Base-by-base conservation (phyloP, 495 filamentous ascomycete species). In the Talaromyces borbonicus region DNA sequence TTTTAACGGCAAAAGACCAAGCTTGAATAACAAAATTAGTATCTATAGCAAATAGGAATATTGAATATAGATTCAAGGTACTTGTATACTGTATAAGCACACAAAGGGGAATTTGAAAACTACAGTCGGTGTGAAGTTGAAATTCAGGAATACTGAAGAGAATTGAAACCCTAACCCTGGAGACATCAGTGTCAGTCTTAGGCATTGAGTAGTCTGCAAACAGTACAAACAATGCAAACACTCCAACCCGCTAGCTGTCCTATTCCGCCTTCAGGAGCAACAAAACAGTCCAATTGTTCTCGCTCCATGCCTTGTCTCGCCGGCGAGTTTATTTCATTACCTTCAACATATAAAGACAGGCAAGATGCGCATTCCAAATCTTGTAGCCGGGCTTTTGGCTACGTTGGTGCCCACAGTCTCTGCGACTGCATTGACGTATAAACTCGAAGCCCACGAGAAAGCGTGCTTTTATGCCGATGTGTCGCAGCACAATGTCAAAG, bases 351-450 rank as follows among this genome's bases (percentile, higher is more conserved):
- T 1, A 33, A 6, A n/a, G 8, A 4, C 19, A 46, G 22, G 15
- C 24, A 46, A 18, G 36, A 71, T 72, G 68, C 64, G 60, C 53
- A 61, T 67, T 49, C 52, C 50, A 46, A 49, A 57, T 50, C 54
- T 72, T 37, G 50, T 68, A 26, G 55, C 66, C 24, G 62, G 78
- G 67, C 76, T 90, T 38, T 56, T 90, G 66, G 83, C 80, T 66
- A 78, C 64, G 48, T 53, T 86, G 32, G 72, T 78, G 25, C 78
- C 83, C 37, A 56, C 68, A 33, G 72, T 71, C 40, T 67, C 71
- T 23, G 86, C 86, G 20, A 97, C 93, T 9, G 92, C 93, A 29
- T 77, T 99, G 56, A 97, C 93, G 11, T 97, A 96, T 73, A 86
- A 90, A 66, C 78, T 99, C 22, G 66, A 70, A 24, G 80, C 93